A percentile compares a stretch with the other conserved stretches of the same genome.
Evolutionary conservation across 2,329 filamentous ascomycete genomes (phyloP).

Genomic region (Zopfia rhizophila): DNA sequence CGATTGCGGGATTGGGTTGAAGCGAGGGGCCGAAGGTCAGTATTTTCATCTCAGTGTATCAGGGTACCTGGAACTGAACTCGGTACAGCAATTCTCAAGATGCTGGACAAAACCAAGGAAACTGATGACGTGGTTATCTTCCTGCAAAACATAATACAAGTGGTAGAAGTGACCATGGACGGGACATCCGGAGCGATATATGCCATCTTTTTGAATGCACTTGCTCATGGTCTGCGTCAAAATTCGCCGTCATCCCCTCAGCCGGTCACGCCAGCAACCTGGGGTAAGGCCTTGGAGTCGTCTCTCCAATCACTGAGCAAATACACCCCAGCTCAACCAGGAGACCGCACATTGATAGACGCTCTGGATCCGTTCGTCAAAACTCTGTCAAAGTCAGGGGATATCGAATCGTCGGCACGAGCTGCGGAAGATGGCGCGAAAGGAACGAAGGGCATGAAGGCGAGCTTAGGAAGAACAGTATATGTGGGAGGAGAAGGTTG

Average conservation of each 20-base stretch:
- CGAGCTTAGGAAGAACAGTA: slow-evolving; percentile 83
- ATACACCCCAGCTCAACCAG: slow-evolving; percentile 90
- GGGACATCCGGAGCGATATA: slow-evolving; percentile 81
- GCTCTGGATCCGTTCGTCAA: slow-evolving; percentile 89
- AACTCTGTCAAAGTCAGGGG: slow-evolving; percentile 70
- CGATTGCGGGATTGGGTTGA: slow-evolving; percentile 87
- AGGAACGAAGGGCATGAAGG: slow-evolving; percentile 90
- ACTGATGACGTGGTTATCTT: slow-evolving; percentile 69
- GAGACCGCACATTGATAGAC: slow-evolving; percentile 91
- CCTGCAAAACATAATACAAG: slow-evolving; percentile 68
- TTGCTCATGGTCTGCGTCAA: slow-evolving; percentile 73
- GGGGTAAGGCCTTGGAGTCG: slow-evolving; percentile 75
- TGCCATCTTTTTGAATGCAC: slow-evolving; percentile 89
- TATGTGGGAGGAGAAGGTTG: slow-evolving; percentile 82
- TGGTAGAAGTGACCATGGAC: slow-evolving; percentile 77
- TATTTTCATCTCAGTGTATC: slow-evolving; percentile 47
- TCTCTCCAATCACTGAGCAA: slow-evolving; percentile 72
- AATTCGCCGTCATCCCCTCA: slow-evolving; percentile 60
- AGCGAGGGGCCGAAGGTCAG: slow-evolving; percentile 80
- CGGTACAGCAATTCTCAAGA: slow-evolving; percentile 52
- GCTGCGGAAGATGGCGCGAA: slow-evolving; percentile 81
- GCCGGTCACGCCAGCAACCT: slow-evolving; percentile 61
- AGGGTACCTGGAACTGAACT: slow-evolving; percentile 34
- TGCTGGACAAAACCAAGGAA: slow-evolving; percentile 54
- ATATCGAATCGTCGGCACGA: slow-evolving; percentile 77